Conservation (phyloP, 2,329 filamentous ascomycete genomes). For the Leptoxyphium fumago region DNA sequence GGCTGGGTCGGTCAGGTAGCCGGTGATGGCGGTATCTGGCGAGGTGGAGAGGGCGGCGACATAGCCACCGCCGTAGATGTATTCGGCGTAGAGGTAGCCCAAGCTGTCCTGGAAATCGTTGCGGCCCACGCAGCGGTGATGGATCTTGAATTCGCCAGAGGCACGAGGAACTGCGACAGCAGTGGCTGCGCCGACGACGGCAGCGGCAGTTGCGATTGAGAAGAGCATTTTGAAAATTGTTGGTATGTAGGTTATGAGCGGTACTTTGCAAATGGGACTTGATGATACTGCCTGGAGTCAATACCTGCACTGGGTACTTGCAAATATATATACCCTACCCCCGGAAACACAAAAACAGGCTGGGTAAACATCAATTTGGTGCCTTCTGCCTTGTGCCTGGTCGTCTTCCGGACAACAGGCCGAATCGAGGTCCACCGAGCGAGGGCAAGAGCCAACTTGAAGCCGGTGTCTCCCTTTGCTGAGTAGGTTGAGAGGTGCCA, state of each 20-base stretch:
- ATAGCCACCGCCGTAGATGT: slow-evolving; percentile 5
- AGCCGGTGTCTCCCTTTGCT: too few relatives aligned
- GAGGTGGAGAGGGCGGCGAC: slow-evolving; percentile 3
- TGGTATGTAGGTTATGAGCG: background rate
- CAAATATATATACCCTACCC: too few relatives aligned
- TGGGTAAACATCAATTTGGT: too few relatives aligned
- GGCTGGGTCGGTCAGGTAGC: slow-evolving; percentile 5
- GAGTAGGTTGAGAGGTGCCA: too few relatives aligned
- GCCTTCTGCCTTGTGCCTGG: too few relatives aligned
- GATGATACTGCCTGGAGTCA: too few relatives aligned
- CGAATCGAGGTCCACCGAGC: too few relatives aligned
- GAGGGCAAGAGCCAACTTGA: slow-evolving; percentile 5
- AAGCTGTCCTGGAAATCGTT: slow-evolving; percentile 4
- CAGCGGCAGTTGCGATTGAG: slow-evolving; percentile 1
- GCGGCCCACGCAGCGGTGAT: slow-evolving; percentile 2
- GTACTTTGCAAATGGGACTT: too few relatives aligned
- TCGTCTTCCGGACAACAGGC: too few relatives aligned
- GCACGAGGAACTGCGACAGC: slow-evolving; percentile 2
- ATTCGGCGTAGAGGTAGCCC: slow-evolving; percentile 6
- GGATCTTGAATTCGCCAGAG: slow-evolving; percentile 5
- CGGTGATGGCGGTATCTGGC: slow-evolving; percentile 3
- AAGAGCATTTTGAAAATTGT: background rate
- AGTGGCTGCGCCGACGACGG: slow-evolving; percentile 2
- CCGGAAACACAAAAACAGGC: too few relatives aligned
- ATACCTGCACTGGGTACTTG: too few relatives aligned